Base-by-base conservation (phyloP, 805 yeast genomes). In the Zygosaccharomyces rouxii region DNA sequence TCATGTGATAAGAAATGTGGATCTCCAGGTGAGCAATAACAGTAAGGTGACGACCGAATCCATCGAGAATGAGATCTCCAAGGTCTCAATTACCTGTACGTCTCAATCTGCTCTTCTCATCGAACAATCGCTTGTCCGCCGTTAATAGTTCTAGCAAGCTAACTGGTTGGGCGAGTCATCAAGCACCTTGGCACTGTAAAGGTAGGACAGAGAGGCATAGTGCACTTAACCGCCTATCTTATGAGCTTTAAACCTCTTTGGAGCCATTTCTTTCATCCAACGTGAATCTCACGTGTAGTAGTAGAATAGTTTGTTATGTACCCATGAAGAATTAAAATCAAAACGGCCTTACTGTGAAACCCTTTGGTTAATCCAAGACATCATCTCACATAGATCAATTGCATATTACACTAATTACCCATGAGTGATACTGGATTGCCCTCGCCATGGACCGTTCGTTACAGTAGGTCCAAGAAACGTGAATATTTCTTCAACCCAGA, bases 401-500 rank as follows among this genome's bases (percentile, higher is more conserved):
- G 19, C 29, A 23, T 21, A 11, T 18, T 23, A 4, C 3, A 30
- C 7, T 2, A 14, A 6, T 5, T 14, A 19, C n/a, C 7, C 28
- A 38, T 41, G 51, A 25, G 40, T 9, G 54, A 49, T 9, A 83
- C 94, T 31, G 99, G 99, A 10, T 76, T 94, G 47, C 97, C 97
- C 29, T 71, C 75, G 31, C 81, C 85, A 41, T 94, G 99, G 98
- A 80, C 84, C 35, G 78, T 94, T 40, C 77, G 81, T 51, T 77
- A 80, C 47, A 88, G 96, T 37, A 80, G 81, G 52, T 83, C 94
- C 13, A 89, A 87, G 62, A 80, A 86, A 59, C 79, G 88, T 57
- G 96, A 92, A 51, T 94, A 94, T 70, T 94, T 74, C 68, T 83
- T 77, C 69, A 81, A 90, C 62, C 79, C 81, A 25, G 73, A 74